Evolutionary conservation across 495 filamentous ascomycete species (phyloP).

Genomic region (Aspergillus haitiensis): DNA sequence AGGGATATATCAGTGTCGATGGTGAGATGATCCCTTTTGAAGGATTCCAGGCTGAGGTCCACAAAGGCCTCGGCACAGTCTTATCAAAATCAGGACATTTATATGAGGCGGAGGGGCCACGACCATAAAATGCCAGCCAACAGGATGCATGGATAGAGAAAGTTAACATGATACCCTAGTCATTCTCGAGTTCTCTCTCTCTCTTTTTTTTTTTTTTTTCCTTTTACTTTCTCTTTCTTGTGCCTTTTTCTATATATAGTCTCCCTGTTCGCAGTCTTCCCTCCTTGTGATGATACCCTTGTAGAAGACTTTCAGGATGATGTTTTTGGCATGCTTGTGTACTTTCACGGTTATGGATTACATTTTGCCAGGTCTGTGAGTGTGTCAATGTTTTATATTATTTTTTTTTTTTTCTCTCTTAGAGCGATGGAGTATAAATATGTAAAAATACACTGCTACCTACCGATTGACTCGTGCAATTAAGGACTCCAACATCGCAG

Average conservation of each 20-base stretch:
- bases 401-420: too few species aligned
- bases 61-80: slow-evolving; percentile 80
- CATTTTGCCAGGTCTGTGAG: too few species aligned
- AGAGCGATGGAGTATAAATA: not conserved
- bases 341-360: slow-evolving; percentile 3
- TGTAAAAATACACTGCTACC: not conserved
- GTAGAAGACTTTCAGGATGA: slow-evolving; percentile 29
- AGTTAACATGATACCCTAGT: not conserved
- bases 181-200: not conserved
- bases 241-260: slow-evolving; percentile 9
- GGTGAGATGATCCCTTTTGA: slow-evolving; percentile 84
- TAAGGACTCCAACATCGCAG: too few species aligned
- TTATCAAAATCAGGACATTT: slow-evolving; percentile 66
- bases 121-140: slow-evolving; percentile 20
- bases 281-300: slow-evolving; percentile 44
- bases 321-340: slow-evolving; percentile 23
- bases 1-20: slow-evolving; percentile 90
- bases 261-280: slow-evolving; percentile 13
- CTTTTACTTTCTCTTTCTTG: slow-evolving; percentile 10
- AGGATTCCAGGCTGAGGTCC: slow-evolving; percentile 87
- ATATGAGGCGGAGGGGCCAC: slow-evolving; percentile 70
- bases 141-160: not conserved
- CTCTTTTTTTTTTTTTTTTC: slow-evolving; percentile 11
- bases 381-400: too few species aligned
- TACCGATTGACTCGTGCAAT: too few species aligned